Percentiles rank a stretch among this genome's conserved stretches.
Conservation (phyloP, 139 green algal species). For the Diplosphaera chodatii region DNA sequence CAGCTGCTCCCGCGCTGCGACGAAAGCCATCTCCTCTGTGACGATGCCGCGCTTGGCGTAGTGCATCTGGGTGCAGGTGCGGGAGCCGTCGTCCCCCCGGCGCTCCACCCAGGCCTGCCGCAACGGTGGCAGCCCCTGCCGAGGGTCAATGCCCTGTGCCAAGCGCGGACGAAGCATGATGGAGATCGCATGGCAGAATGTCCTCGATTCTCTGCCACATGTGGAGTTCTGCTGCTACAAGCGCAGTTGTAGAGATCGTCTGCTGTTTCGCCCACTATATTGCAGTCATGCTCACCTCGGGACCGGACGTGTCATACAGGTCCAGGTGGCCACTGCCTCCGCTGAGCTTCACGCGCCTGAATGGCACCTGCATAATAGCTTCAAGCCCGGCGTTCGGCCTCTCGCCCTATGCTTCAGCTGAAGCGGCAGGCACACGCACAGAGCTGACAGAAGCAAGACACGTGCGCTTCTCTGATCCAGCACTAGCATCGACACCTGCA, state of each 20-base stretch:
- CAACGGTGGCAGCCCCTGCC: conserved; percentile 71
- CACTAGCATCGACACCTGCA: no score
- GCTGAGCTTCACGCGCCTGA: conserved; percentile 72
- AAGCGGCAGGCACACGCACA: no score
- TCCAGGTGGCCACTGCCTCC: conserved; percentile 74
- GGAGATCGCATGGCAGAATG: no score
- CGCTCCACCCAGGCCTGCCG: conserved; percentile 71
- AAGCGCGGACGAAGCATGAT: no score
- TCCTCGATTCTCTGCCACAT: no score
- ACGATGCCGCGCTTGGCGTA: conserved; percentile 79
- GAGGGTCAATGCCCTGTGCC: conserved; percentile 52
- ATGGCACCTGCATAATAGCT: conserved; percentile 67
- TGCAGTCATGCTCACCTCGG: conserved; percentile 47
- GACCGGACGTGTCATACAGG: conserved; percentile 86
- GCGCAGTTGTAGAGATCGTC: no score
- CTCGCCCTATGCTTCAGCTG: no score
- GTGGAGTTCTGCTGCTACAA: no score
- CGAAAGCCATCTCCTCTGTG: conserved; percentile 93
- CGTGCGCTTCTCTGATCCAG: no score
- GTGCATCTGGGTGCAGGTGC: conserved; percentile 62
- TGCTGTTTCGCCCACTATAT: not conserved
- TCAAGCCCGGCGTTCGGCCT: no score
- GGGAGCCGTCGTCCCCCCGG: conserved; percentile 35
- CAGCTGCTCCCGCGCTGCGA: conserved; percentile 76
- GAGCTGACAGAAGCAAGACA: no score